Conservation (phyloP, 345 rosid species). For the Xanthoceras sorbifolium region DNA sequence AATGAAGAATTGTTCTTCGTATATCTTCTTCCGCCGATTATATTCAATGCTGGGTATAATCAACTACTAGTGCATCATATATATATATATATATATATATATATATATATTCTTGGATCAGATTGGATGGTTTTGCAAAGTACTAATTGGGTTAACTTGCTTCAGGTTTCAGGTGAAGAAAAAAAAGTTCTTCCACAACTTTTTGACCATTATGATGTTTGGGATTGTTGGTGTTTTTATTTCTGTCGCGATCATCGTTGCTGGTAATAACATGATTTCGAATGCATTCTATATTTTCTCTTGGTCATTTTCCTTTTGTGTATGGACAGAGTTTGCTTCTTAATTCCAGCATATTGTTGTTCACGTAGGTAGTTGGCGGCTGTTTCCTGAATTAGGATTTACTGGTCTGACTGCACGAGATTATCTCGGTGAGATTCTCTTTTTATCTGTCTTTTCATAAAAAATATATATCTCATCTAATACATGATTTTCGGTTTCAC, state of each 20-base stretch:
- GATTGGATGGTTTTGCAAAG: not conserved
- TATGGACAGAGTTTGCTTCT: conserved; percentile 3
- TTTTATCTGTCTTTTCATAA: not conserved
- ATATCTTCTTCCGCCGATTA: conserved; percentile 95
- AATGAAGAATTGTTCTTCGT: conserved; percentile 84
- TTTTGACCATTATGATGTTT: conserved; percentile 75
- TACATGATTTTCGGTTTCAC: conserved; percentile 10
- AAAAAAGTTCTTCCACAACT: conserved; percentile 86
- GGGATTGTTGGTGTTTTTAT: conserved; percentile 83
- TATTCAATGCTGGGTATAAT: conserved; percentile 91
- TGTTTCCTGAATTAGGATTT: conserved; percentile 69
- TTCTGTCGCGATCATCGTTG: conserved; percentile 56
- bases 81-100: no score
- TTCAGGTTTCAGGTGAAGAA: conserved; percentile 93
- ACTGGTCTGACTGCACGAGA: conserved; percentile 54
- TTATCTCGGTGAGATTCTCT: conserved; percentile 63
- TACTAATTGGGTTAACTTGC: conserved; percentile 8
- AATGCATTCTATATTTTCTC: not conserved
- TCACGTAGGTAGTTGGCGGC: conserved; percentile 75
- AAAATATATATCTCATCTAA: not conserved
- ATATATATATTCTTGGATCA: conserved; percentile 11
- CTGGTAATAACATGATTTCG: conserved; percentile 42
- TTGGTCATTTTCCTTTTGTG: not conserved
- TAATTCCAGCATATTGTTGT: conserved; percentile 16
- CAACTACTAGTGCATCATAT: not conserved